Evolutionary conservation across 306 rosid genomes (phyloP).

Genomic region (Erythrophleum fordii): DNA sequence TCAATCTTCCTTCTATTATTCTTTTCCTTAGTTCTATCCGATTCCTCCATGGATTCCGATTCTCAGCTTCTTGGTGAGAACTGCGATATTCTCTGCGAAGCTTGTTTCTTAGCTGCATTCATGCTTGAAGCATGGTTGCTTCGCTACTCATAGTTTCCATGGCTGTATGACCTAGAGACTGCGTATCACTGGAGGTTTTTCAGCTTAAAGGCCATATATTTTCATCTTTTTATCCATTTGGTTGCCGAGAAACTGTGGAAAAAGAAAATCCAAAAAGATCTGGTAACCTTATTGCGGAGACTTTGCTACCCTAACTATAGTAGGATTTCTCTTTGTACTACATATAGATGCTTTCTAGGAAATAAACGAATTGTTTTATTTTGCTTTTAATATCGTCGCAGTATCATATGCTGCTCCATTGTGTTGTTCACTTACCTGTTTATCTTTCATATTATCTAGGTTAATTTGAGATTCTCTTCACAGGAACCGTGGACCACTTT

Average conservation of each 20-base stretch:
- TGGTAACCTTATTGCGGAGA: not conserved
- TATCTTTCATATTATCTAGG: not conserved
- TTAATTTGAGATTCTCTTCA: not conserved
- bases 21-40: not conserved
- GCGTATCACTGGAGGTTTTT: not conserved
- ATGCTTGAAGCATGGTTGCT: not conserved
- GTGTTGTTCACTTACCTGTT: not conserved
- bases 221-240: slow-evolving; percentile 30
- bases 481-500: not conserved
- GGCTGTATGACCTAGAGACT: slow-evolving; percentile 15
- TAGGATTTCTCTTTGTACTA: not conserved
- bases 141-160: not conserved
- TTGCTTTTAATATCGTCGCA: not conserved
- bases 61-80: not conserved
- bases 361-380: not conserved
- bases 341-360: not conserved
- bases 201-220: not conserved
- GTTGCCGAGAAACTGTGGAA: slow-evolving; percentile 36
- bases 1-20: slow-evolving; percentile 6
- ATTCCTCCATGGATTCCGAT: slow-evolving; percentile 5
- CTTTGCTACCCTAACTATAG: slow-evolving; percentile 3
- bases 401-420: not conserved
- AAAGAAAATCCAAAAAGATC: not conserved
- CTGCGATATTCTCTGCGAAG: not conserved
- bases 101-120: slow-evolving; percentile 24